Base-by-base conservation (phyloP, 208 protist genomes). In the Trypanosoma mega region DNA sequence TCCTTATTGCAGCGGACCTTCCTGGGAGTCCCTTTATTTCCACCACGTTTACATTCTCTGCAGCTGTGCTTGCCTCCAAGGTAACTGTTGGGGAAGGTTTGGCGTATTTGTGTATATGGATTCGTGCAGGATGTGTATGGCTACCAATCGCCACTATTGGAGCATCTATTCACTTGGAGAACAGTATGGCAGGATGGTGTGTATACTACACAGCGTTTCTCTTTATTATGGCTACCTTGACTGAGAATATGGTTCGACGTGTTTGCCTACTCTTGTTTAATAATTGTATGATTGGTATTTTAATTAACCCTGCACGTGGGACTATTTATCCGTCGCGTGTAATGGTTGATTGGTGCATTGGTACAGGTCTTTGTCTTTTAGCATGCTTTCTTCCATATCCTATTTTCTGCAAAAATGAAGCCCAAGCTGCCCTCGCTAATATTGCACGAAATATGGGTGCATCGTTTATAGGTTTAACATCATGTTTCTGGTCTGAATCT, bases 181-280 rank as follows among this genome's bases (percentile, higher is more conserved):
- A 89, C 52, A 62, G 85, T 82, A 80, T 90, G 9, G 62, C 49
- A 3, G 72, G 36, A 27, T 93, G 85, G 84, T 90, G 72, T 48
- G 44, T 88, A 31, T 90, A 85, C 69, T 95, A 95, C 73, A 83
- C 82, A 0, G 39, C 71, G 8, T 63, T 83, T 18, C 66, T 95
- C 23, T 87, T 95, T 65, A 55, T 95, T 63, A 88, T 93, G 68
- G 89, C 83, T 20, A 31, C 64, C n/a, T 79, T 89, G 48, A 93
- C 85, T 23, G 83, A 93, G 21, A 68, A 61, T 27, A 85, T 87
- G 51, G 72, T 69, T 41, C 78, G 83, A 3, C 82, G 89, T 21
- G 86, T 93, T 48, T 85, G 70, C 58, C 75, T 95, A n/a, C 80
- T 93, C n/a, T 72, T 95, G 3, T 93, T 93, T 72, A 95, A 95